Evolutionary conservation across 768 basidiomycete species (phyloP).

Genomic region (Serendipita indica): DNA sequence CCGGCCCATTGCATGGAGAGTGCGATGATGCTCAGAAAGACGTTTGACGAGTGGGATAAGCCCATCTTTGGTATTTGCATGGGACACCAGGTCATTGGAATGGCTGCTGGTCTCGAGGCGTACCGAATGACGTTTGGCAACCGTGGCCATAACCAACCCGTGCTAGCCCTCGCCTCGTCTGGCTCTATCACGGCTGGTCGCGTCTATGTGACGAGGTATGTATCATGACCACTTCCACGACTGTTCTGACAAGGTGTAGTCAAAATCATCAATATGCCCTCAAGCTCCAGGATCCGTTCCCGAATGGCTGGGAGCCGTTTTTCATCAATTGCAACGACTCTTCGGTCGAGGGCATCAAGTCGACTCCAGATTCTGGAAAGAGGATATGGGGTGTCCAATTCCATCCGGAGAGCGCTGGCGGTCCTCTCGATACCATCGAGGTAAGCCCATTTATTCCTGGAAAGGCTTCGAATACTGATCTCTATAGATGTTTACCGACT

Average conservation of each 20-base stretch:
- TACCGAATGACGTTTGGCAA: constrained; percentile 99
- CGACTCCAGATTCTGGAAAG: constrained; percentile 75
- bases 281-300: constrained; percentile 86
- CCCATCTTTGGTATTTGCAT: constrained; percentile 98
- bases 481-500: constrained; percentile 7
- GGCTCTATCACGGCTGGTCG: constrained; percentile 91
- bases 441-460: constrained; percentile 24
- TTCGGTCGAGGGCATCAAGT: constrained; percentile 96
- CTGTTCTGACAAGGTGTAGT: constrained; percentile 24
- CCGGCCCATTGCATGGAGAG: constrained; percentile 81
- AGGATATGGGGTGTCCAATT: constrained; percentile 97
- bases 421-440: constrained; percentile 97
- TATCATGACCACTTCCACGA: constrained; percentile 9
- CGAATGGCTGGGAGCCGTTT: constrained; percentile 93
- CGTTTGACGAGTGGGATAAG: constrained; percentile 76
- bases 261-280: constrained; percentile 99
- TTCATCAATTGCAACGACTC: constrained; percentile 99
- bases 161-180: constrained; percentile 82
- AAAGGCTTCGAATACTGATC: background rate
- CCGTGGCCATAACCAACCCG: constrained; percentile 97
- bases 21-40: constrained; percentile 61
- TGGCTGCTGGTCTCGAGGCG: constrained; percentile 91
- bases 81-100: constrained; percentile 96
- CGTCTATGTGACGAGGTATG: constrained; percentile 87
- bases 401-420: constrained; percentile 96